Evolutionary conservation across 2,329 filamentous ascomycete species (phyloP), one percentile per base, ranked within the genome.

Genomic region (Leptographium procerum): DNA sequence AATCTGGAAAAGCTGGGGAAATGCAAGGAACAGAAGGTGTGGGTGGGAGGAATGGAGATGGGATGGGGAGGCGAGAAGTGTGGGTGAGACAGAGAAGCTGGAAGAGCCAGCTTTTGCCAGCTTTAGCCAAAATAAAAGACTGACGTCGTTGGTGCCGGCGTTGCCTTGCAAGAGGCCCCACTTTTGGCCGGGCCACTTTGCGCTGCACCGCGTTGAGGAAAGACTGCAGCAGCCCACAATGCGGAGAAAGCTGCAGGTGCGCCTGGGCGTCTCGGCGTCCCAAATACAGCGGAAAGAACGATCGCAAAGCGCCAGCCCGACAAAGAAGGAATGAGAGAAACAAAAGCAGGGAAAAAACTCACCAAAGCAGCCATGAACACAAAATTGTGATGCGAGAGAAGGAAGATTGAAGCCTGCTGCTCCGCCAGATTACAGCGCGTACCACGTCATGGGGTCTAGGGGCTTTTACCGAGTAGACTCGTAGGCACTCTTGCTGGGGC

Each of bases 351-450:
- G 16, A 29, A 36, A 45, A 5, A 9, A 59, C 57, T 56, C 48
- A 59, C 57, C 26, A 59, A 22, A n/a, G 57, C 57, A 47, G 57
- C 57, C 57, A 59, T 59, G 33, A 40, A 57, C 40, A 36, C 33
- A 33, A 29, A 24, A 24, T 10, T 1, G n/a, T 24, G 22, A 34
- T 11, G 11, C 1, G 26, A 31, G 28, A 45, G 9, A 40, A 29
- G 28, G 26, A 50, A 33, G 8, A n/a, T n/a, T n/a, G n/a, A 31
- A 45, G 11, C n/a, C 24, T 26, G n/a, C 26, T 34, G 47, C 33
- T 55, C 34, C 24, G 16, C 19, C n/a, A 31, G 28, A 28, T 22
- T 31, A 48, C 7, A 55, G 29, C 28, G 22, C 47, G 5, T 22
- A n/a, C 48, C 24, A 33, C 48, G 56, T 52, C 48, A 43, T 45